Evolutionary conservation across 345 rosid genomes (phyloP).

Genomic region (Abelmoschus esculentus): DNA sequence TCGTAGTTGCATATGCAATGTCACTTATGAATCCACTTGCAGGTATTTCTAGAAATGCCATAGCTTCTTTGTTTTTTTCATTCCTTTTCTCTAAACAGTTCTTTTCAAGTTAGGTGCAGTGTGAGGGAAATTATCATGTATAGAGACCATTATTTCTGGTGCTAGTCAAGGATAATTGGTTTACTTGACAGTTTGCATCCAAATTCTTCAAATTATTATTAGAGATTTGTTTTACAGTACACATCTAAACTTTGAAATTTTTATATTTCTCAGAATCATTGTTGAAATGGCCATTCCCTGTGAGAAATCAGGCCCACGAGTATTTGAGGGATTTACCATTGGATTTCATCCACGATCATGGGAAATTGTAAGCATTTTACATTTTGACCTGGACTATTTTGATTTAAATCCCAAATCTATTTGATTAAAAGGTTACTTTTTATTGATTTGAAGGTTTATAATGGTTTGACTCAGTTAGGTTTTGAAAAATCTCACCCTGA

Average conservation of each 20-base stretch:
- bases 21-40: conserved; percentile 68
- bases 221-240: neutral
- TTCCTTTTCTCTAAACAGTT: neutral
- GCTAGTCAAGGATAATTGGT: neutral
- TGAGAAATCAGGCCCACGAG: conserved; percentile 68
- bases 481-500: conserved; percentile 49
- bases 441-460: conserved; percentile 49
- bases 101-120: neutral
- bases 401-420: neutral
- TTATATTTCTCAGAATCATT: conserved; percentile 40
- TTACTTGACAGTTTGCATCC: neutral
- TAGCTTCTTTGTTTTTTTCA: conserved; percentile 2
- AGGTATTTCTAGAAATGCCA: conserved; percentile 39
- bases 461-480: conserved; percentile 87
- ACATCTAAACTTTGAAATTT: conserved; percentile 12
- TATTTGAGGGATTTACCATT: conserved; percentile 83
- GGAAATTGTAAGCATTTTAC: conserved; percentile 66
- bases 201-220: conserved; percentile 9
- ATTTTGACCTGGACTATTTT: neutral
- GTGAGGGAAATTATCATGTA: conserved; percentile 1
- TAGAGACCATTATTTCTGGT: neutral
- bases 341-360: conserved; percentile 94
- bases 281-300: conserved; percentile 84
- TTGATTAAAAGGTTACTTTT: neutral
- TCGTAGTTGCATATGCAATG: conserved; percentile 88